Base-by-base conservation (phyloP, 2,329 filamentous ascomycete genomes). In the Juglanconis sp. region DNA sequence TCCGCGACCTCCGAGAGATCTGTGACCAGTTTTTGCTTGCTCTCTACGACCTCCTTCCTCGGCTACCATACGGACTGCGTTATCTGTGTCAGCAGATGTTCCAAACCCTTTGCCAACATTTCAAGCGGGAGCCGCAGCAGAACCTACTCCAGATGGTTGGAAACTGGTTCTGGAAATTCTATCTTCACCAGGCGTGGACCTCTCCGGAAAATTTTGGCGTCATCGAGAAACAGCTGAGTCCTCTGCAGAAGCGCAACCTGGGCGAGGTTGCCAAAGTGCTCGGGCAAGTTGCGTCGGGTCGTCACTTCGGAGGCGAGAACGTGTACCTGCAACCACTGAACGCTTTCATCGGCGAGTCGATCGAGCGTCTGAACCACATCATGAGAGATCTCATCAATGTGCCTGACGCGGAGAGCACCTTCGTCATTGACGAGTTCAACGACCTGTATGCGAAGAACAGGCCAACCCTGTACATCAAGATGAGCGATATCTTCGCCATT, bases 361-460 rank as follows among this genome's bases (percentile, higher is more conserved):
- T 96, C 53, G 87, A 92, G 67, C 84, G 93, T 31, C 80, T 97
- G 61, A 84, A 85, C 36, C 83, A 89, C 11, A 91, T 95, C 49
- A 91, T 90, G 76, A 83, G 82, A 50, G 85, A 89, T 38, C 76
- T 98, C 63, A 91, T 99, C 66, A 86, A 89, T 11, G 90, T 98
- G 11, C 87, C 90, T 13, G 89, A 95, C 68, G 91, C 92, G 0
- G 95, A 99, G 74, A 83, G 86, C 56, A 95, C 95, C 31, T 99
- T 98, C 71, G 93, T 98, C 73, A 97, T 99, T 72, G 95, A 99
- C 71, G 95, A 98, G 73, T 99, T 95, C 84, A 98, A 97, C 72
- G 95, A 99, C 70, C 83, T 99, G 6, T 98, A 98, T 71, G 91
- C 94, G 59, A 93, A 96, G 73, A 95, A 92, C 65, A 96, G 96